A percentile compares a stretch with the other conserved stretches of the same genome.
Conservation (phyloP, 352 stramenopile genomes). For the Pythium volutum region DNA sequence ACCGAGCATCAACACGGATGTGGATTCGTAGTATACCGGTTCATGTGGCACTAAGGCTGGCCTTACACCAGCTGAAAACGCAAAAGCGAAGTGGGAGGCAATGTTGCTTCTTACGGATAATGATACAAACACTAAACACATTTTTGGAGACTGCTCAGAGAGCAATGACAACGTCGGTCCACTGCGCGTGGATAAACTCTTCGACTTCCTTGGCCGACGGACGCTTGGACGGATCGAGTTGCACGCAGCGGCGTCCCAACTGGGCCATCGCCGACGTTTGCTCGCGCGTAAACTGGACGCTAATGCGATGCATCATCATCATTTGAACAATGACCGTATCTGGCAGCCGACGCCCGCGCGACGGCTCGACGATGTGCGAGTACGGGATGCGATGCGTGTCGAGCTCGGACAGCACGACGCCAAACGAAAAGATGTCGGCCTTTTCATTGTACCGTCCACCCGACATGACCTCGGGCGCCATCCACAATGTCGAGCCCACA, state of each 20-base stretch:
- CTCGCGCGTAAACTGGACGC: conserved; percentile 14
- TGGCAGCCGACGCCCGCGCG: conserved; percentile 4
- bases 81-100: too few relatives aligned
- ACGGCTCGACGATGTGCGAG: conserved; percentile 3
- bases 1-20: too few relatives aligned
- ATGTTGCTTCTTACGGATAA: neutral
- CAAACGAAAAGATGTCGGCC: conserved; percentile 17
- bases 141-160: neutral
- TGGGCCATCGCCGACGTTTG: conserved; percentile 3
- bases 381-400: conserved; percentile 5
- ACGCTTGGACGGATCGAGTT: neutral
- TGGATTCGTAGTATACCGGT: too few relatives aligned
- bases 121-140: neutral
- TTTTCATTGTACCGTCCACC: conserved; percentile 22
- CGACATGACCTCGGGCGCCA: conserved; percentile 30
- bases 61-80: too few relatives aligned
- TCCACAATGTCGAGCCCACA: conserved; percentile 23
- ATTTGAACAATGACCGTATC: conserved; percentile 12
- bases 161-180: neutral
- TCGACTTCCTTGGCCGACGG: conserved; percentile 9
- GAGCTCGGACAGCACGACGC: conserved; percentile 12
- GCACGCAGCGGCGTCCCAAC: conserved; percentile 7
- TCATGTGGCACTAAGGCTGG: too few relatives aligned
- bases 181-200: neutral
- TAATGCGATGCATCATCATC: conserved; percentile 6